Evolutionary conservation across 768 basidiomycete genomes (phyloP).

Genomic region (Xanthoconium stramineum): DNA sequence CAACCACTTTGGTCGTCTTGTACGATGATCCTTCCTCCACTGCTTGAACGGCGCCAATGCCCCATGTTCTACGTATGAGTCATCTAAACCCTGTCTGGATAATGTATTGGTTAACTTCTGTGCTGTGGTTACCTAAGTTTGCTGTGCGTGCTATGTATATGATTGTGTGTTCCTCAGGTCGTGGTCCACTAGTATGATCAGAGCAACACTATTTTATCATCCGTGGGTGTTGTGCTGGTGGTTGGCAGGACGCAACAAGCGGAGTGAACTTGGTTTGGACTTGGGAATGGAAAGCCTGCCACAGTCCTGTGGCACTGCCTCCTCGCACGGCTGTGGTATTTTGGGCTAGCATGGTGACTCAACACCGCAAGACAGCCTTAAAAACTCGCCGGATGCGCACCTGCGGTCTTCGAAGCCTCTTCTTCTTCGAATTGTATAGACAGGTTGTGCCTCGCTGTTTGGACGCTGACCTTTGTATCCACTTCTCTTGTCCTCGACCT

Average conservation of each 20-base stretch:
- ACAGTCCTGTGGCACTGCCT: constrained; percentile 1
- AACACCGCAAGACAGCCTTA: not conserved
- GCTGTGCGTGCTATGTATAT: not conserved
- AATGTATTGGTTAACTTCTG: constrained; percentile 1
- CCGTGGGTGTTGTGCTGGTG: no score
- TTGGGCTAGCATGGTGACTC: constrained; percentile 1
- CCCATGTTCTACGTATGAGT: not conserved
- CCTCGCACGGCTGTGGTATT: not conserved
- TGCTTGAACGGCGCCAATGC: constrained; percentile 14
- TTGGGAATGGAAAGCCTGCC: no score
- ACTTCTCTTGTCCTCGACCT: not conserved
- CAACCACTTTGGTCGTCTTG: constrained; percentile 60
- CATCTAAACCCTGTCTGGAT: not conserved
- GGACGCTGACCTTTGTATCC: constrained; percentile 4
- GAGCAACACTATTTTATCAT: constrained; percentile 5
- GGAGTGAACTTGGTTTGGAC: not conserved
- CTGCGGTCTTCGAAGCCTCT: not conserved
- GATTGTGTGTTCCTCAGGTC: not conserved
- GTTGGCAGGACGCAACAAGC: not conserved
- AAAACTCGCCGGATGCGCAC: not conserved
- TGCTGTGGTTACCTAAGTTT: not conserved
- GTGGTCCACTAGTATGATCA: not conserved
- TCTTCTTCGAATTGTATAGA: not conserved
- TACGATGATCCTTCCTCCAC: constrained; percentile 22
- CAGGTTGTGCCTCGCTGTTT: not conserved